Evolutionary conservation across 2,329 filamentous ascomycete species (phyloP).

Genomic region (Penicillium sp.): DNA sequence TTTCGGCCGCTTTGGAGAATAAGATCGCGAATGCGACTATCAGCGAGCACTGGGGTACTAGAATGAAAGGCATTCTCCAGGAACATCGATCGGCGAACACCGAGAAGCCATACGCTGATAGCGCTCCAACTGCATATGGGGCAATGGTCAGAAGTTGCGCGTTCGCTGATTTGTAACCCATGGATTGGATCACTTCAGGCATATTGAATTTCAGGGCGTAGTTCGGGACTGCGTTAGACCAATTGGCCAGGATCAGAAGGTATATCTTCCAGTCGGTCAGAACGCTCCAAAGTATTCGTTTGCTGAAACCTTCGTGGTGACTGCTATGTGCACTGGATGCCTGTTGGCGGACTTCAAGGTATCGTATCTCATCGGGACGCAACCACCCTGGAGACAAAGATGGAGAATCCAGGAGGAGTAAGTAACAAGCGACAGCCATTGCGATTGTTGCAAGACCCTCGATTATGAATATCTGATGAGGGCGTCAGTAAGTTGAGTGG

Average conservation of each 20-base stretch:
- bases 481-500: not conserved
- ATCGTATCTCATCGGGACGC: constrained; percentile 43
- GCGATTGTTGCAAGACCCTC: constrained; percentile 67
- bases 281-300: constrained; percentile 40
- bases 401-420: constrained; percentile 41
- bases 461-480: constrained; percentile 58
- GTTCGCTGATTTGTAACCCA: constrained; percentile 43
- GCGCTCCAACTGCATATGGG: constrained; percentile 39
- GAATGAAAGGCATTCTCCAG: constrained; percentile 45
- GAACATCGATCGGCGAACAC: constrained; percentile 40
- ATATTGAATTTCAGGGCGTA: constrained; percentile 37
- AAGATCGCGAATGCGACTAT: constrained; percentile 41
- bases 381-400: constrained; percentile 40
- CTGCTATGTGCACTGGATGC: constrained; percentile 23
- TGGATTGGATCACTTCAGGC: constrained; percentile 44
- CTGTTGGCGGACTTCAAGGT: constrained; percentile 42
- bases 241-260: constrained; percentile 45
- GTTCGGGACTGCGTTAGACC: constrained; percentile 45
- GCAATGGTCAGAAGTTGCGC: constrained; percentile 29
- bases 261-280: constrained; percentile 53
- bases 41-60: constrained; percentile 36
- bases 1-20: constrained; percentile 38
- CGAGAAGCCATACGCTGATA: constrained; percentile 31
- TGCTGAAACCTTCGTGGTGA: constrained; percentile 33
- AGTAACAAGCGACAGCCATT: constrained; percentile 50